Percentiles rank a stretch among this genome's conserved stretches.
These are phyloP conservation scores for Eucalyptus victrix DNA, from an alignment of 345 rosid species.

Conservation along the genomic window DNA sequence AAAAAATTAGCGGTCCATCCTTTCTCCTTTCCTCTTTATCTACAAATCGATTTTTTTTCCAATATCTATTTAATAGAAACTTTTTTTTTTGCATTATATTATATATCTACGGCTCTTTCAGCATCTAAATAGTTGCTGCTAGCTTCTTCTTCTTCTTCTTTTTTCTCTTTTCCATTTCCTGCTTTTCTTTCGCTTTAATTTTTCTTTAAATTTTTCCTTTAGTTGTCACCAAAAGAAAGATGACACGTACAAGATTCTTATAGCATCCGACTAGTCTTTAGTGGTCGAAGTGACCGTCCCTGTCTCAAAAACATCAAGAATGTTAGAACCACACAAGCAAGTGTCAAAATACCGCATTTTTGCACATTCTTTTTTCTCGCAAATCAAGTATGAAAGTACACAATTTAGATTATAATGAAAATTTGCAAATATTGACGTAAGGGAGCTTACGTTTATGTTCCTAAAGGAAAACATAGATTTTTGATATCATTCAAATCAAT, in stretches of 20 bases:
- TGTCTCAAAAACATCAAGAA: neutral
- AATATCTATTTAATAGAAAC: neutral
- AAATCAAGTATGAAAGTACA: neutral
- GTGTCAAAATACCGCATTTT: neutral
- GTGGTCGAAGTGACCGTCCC: neutral
- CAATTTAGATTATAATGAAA: neutral
- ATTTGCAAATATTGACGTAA: neutral
- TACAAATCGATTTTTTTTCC: neutral
- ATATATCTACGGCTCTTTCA: neutral
- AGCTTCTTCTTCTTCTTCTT: neutral
- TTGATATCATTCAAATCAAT: neutral
- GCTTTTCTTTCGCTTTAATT: neutral
- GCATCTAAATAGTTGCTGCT: neutral
- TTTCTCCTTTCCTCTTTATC: neutral
- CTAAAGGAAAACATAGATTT: neutral
- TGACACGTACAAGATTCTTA: neutral
- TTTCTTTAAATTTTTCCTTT: neutral
- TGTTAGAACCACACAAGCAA: neutral
- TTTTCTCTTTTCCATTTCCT: neutral
- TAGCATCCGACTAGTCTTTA: neutral
- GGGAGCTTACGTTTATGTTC: neutral
- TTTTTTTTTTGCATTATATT: neutral
- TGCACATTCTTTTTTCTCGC: neutral
- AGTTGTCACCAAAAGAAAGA: neutral
- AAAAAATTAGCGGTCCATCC: neutral